A percentile compares a stretch with the other conserved stretches of the same genome.
Evolutionary conservation across 2,329 filamentous ascomycete species (phyloP).

Genomic region (Didymella exigua): DNA sequence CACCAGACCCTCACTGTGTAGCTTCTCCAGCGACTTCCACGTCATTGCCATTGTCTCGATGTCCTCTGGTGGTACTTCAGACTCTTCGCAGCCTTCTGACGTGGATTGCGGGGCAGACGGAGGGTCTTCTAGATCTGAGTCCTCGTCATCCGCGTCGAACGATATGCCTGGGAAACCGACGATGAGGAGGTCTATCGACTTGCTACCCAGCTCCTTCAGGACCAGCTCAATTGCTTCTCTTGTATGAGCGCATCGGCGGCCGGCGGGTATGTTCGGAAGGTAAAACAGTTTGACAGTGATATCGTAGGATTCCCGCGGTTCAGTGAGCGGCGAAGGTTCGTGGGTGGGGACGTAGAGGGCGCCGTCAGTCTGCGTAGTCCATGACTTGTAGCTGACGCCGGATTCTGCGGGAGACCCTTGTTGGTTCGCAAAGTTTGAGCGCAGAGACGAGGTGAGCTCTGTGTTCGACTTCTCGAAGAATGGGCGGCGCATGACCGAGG

Average conservation of each 20-base stretch:
- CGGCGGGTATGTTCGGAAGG: constrained; percentile 71
- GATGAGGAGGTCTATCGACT: constrained; percentile 83
- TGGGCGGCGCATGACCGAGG: constrained; percentile 81
- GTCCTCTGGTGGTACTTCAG: constrained; percentile 55
- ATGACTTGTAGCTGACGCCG: constrained; percentile 57
- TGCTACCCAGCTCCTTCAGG: constrained; percentile 75
- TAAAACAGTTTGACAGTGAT: constrained; percentile 97
- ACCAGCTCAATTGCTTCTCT: constrained; percentile 81
- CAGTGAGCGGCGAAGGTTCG: constrained; percentile 71
- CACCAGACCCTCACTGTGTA: constrained; percentile 74
- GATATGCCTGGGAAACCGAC: constrained; percentile 91
- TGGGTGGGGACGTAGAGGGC: constrained; percentile 78
- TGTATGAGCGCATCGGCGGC: constrained; percentile 71
- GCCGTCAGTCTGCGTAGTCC: constrained; percentile 64
- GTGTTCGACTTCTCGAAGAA: constrained; percentile 84
- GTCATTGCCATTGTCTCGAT: constrained; percentile 70
- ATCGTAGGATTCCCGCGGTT: constrained; percentile 85
- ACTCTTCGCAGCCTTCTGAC: constrained; percentile 46
- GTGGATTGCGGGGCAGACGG: constrained; percentile 29
- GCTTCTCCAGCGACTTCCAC: constrained; percentile 70
- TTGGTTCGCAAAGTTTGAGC: constrained; percentile 78
- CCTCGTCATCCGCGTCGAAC: constrained; percentile 91
- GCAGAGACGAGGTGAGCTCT: constrained; percentile 87
- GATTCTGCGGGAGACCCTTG: constrained; percentile 62
- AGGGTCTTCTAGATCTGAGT: constrained; percentile 65